phyloP scores from a whole-genome alignment of 805 yeast genomes.

The Suhomyces prunicola region DNA sequence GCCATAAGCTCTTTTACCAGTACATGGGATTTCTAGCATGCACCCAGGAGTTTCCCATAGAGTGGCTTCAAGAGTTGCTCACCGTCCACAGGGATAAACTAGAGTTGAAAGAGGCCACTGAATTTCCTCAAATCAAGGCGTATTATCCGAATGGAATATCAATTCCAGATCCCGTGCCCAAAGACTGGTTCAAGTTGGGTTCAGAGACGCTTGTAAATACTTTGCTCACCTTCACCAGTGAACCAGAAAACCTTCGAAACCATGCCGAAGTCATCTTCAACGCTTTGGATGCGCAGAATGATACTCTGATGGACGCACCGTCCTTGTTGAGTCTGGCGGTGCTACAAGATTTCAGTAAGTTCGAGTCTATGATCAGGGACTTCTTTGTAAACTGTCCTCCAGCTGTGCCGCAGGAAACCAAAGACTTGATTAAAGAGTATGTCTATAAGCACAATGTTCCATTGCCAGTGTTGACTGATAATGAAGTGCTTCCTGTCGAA shows the following conservation, averaged over 20 bases:
- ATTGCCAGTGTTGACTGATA: background rate
- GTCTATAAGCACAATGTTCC: background rate
- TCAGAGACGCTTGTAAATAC: background rate
- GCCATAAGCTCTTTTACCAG: constrained; percentile 3
- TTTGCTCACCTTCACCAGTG: background rate
- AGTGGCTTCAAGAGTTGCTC: constrained; percentile 5
- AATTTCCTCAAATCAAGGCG: background rate
- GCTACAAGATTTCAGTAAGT: background rate
- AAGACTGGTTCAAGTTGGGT: background rate
- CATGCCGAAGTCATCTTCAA: background rate
- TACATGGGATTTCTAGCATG: constrained; percentile 5
- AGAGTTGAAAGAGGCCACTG: background rate
- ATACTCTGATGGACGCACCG: background rate
- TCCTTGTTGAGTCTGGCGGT: background rate
- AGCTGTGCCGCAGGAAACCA: background rate
- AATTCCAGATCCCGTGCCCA: background rate
- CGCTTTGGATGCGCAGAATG: background rate
- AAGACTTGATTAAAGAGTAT: background rate
- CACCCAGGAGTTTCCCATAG: constrained; percentile 3
- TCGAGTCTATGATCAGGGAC: background rate
- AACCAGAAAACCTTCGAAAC: background rate
- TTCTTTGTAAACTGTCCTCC: background rate
- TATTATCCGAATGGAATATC: background rate
- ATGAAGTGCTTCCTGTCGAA: background rate
- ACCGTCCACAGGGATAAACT: background rate